Evolutionary conservation across 129 eudicot species (phyloP).

Genomic region (Rutidosis leptorrhynchoides): DNA sequence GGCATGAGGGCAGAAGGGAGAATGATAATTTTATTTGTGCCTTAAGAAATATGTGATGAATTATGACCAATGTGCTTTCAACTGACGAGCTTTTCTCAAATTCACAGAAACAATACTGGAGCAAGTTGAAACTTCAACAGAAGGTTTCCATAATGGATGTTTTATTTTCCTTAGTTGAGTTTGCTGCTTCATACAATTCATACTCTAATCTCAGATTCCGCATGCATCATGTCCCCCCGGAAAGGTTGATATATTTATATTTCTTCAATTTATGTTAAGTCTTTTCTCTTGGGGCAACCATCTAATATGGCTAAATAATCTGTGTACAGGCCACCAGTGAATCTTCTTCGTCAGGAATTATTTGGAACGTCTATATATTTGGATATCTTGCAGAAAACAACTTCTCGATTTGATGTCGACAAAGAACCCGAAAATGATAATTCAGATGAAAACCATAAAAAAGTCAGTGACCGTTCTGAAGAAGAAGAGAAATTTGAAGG

Average conservation of each 20-base stretch:
- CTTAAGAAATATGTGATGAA: no score
- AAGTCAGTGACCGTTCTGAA: slow-evolving; percentile 26
- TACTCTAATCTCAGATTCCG: slow-evolving; percentile 82
- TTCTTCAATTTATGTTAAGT: no score
- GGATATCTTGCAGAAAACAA: slow-evolving; percentile 80
- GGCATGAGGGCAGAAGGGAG: no score
- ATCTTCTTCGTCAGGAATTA: slow-evolving; percentile 93
- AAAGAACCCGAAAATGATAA: slow-evolving; percentile 27
- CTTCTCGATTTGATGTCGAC: slow-evolving; percentile 46
- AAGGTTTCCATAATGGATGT: slow-evolving; percentile 76
- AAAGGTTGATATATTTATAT: slow-evolving; percentile 56
- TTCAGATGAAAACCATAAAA: slow-evolving; percentile 6
- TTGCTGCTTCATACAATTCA: slow-evolving; percentile 95
- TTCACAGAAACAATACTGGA: slow-evolving; percentile 96
- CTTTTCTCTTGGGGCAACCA: no score
- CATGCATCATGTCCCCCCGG: slow-evolving; percentile 81
- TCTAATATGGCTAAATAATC: no score
- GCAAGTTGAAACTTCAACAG: slow-evolving; percentile 66
- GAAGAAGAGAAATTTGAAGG: slow-evolving; percentile 33
- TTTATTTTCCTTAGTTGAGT: slow-evolving; percentile 74
- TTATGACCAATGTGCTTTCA: no score
- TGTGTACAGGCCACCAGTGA: slow-evolving; percentile 88
- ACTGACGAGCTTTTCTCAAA: no score
- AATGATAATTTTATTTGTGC: no score
- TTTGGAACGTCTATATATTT: slow-evolving; percentile 82